Base-by-base conservation (phyloP, 371 early-diverging fungal species). In the Syncephalastrum contaminatum region DNA sequence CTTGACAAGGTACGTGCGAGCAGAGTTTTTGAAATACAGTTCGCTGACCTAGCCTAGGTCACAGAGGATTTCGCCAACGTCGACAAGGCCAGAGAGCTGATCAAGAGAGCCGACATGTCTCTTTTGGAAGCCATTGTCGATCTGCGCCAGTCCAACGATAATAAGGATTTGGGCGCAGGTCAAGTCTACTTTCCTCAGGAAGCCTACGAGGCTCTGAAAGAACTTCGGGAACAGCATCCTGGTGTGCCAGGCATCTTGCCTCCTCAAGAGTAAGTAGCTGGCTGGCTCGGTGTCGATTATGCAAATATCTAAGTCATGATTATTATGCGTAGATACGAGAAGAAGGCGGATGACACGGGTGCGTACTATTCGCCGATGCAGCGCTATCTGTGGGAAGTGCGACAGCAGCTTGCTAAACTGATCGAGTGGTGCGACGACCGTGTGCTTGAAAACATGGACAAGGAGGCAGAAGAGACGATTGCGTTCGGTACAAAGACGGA, bases 361-460 rank as follows among this genome's bases (percentile, higher is more conserved):
- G 75, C 71, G n/a, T 70, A 62, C 24, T 79, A 75, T 56, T 70
- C 75, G 3, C 75, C 79, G 25, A 69, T 75, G 67, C 79, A 79
- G 48, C 58, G 61, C 39, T 79, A 73, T 39, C 56, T 79, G 21
- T 79, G 79, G 79, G 75, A 75, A 54, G 68, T 75, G 1, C 73
- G 75, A 13, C 49, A 53, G 2, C 48, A 53, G 15, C n/a, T 69
- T 3, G 48, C 36, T 2, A 58, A 62, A 6, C 30, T 69, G 21
- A 16, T 56, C 4, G 45, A 53, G 48, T 69, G 70, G 70, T 62
- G 60, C 25, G 63, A 65, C 41, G 46, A 44, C 7, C 39, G 51
- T 45, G 51, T 53, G 15, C 16, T 59, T 13, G 56, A 44, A 4
- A 41, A 56, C 25, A 54, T 63, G 54, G 57, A 63, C 24, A 30